Evolutionary conservation across 2,329 filamentous ascomycete genomes (phyloP).

Genomic region (Conoideocrella luteorostrata): DNA sequence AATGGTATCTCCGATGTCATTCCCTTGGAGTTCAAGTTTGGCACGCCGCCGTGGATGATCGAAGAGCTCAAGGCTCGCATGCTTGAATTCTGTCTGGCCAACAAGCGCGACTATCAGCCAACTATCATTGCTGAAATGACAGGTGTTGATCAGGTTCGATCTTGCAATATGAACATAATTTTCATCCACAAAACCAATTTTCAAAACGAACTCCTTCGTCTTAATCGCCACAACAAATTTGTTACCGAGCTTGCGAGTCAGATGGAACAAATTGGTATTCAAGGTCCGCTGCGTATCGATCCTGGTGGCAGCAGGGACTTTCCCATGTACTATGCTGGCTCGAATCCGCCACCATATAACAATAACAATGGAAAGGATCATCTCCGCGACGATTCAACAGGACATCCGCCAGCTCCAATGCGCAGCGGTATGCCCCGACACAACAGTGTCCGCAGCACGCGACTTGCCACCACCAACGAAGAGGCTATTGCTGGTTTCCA

Average conservation of each 20-base stretch:
- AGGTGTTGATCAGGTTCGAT: constrained; percentile 74
- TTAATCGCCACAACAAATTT: constrained; percentile 89
- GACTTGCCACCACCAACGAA: constrained; percentile 22
- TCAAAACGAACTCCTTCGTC: constrained; percentile 87
- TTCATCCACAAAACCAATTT: constrained; percentile 98
- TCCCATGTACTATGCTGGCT: constrained; percentile 50
- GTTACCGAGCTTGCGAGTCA: constrained; percentile 84
- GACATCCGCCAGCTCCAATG: constrained; percentile 8
- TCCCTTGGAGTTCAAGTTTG: constrained; percentile 79
- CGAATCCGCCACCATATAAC: constrained; percentile 26
- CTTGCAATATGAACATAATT: constrained; percentile 82
- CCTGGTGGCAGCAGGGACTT: constrained; percentile 64
- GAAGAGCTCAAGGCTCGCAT: constrained; percentile 74
- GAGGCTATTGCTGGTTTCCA: constrained; percentile 33
- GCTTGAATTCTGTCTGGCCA: constrained; percentile 71
- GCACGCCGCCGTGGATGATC: constrained; percentile 76
- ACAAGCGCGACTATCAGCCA: constrained; percentile 84
- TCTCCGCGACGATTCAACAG: constrained; percentile 12
- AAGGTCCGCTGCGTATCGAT: constrained; percentile 58
- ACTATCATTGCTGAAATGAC: constrained; percentile 83
- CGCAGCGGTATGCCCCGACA: constrained; percentile 10
- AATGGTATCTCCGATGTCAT: constrained; percentile 83
- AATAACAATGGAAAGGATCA: constrained; percentile 25
- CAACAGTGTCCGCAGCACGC: constrained; percentile 11
- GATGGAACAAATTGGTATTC: constrained; percentile 77